A percentile compares a stretch with the other conserved stretches of the same genome.
phyloP scores from a whole-genome alignment of 352 stramenopile species.

The Phytophthora citrophthora region DNA sequence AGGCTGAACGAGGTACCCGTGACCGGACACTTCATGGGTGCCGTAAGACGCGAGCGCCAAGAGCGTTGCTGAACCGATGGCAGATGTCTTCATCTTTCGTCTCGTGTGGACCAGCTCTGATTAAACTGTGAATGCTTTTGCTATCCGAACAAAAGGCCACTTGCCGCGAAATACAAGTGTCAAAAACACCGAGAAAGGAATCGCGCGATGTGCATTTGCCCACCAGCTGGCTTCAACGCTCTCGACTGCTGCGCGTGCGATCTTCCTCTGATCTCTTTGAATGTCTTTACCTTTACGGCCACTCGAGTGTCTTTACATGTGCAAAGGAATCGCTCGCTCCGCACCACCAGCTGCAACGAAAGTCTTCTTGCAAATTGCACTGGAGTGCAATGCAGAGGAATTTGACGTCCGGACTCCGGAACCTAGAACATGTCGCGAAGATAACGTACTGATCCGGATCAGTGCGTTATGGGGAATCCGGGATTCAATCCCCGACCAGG shows the following conservation, averaged over 20 bases:
- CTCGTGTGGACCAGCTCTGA: background rate
- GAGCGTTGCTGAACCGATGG: constrained; percentile 8
- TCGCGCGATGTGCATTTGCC: background rate
- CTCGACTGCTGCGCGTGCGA: background rate
- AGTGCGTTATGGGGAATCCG: background rate
- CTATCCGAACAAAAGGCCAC: background rate
- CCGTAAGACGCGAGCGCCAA: constrained; percentile 18
- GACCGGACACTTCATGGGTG: constrained; percentile 25
- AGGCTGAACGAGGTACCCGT: constrained; percentile 50
- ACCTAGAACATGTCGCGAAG: constrained; percentile 3
- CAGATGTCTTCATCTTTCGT: constrained; percentile 16
- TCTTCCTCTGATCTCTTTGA: background rate
- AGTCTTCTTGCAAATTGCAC: background rate
- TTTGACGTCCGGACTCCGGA: background rate
- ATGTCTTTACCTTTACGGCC: constrained; percentile 2
- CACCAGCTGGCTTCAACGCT: constrained; percentile 15
- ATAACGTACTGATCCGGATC: background rate
- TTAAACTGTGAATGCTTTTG: constrained; percentile 20
- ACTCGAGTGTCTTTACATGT: background rate
- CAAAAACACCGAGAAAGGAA: background rate
- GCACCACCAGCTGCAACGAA: background rate
- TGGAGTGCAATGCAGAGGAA: too few species aligned
- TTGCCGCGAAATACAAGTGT: background rate
- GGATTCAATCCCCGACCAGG: too few species aligned
- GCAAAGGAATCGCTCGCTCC: background rate